phyloP scores from a whole-genome alignment of 805 yeast genomes.

The Wickerhamomyces rabaulensis region DNA sequence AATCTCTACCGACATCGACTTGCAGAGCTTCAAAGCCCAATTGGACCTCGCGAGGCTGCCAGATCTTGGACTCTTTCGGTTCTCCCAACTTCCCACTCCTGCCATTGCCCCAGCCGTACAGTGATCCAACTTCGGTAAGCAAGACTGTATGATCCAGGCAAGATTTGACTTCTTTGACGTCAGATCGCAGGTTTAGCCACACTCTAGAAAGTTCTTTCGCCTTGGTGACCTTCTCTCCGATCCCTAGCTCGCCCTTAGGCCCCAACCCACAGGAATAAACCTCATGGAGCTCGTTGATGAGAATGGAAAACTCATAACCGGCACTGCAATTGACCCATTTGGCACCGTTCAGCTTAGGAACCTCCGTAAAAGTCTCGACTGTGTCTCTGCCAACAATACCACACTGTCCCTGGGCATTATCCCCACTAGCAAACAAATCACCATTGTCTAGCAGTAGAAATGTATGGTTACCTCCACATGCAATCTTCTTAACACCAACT shows the following conservation, averaged over 20 bases:
- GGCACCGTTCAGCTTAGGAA: constrained; percentile 17
- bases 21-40: background rate
- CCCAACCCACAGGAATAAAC: constrained; percentile 62
- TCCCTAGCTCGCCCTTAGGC: constrained; percentile 69
- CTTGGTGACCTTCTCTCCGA: constrained; percentile 25
- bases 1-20: constrained; percentile 51
- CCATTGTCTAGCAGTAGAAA: constrained; percentile 52
- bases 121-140: constrained; percentile 32
- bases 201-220: constrained; percentile 1
- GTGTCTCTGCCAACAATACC: constrained; percentile 22
- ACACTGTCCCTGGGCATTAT: constrained; percentile 51
- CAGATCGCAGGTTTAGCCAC: constrained; percentile 8
- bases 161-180: constrained; percentile 22
- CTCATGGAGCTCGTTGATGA: constrained; percentile 35
- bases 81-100: constrained; percentile 51
- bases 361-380: constrained; percentile 14
- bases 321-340: constrained; percentile 49
- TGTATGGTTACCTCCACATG: constrained; percentile 88
- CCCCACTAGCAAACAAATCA: constrained; percentile 53
- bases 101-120: constrained; percentile 67
- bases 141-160: constrained; percentile 45
- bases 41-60: constrained; percentile 9
- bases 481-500: constrained; percentile 37
- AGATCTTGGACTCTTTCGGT: constrained; percentile 8
- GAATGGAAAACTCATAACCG: constrained; percentile 75